Conservation (phyloP, 2,329 filamentous ascomycete species). For the Aspergillus udagawae region DNA sequence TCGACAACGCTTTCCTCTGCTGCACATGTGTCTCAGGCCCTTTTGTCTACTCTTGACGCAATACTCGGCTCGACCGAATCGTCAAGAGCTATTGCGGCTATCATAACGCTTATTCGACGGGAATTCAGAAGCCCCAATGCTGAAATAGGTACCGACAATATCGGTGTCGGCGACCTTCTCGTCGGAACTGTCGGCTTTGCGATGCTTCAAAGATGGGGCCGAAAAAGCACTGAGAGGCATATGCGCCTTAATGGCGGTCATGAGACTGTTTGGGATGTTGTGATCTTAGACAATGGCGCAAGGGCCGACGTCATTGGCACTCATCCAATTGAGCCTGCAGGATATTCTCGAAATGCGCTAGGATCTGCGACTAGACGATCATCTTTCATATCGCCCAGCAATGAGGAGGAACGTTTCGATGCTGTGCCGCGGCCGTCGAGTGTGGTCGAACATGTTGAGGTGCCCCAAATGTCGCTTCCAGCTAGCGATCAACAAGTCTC, state of each 20-base stretch:
- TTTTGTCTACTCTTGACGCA: constrained; percentile 44
- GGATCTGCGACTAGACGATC: constrained; percentile 48
- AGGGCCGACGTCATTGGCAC: constrained; percentile 46
- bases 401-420: constrained; percentile 35
- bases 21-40: constrained; percentile 40
- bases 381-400: constrained; percentile 43
- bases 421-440: constrained; percentile 34
- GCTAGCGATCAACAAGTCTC: constrained; percentile 36
- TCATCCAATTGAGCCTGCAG: constrained; percentile 29
- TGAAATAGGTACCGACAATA: constrained; percentile 29
- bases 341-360: constrained; percentile 42
- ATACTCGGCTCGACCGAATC: constrained; percentile 48
- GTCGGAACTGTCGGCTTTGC: constrained; percentile 44
- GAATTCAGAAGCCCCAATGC: constrained; percentile 40
- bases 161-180: constrained; percentile 42
- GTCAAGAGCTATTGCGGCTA: constrained; percentile 46
- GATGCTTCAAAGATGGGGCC: constrained; percentile 45
- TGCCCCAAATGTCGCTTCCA: constrained; percentile 28
- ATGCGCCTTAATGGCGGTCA: constrained; percentile 40
- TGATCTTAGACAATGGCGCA: constrained; percentile 45
- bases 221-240: constrained; percentile 40
- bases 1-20: constrained; percentile 42
- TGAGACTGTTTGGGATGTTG: constrained; percentile 46
- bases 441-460: constrained; percentile 18
- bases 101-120: constrained; percentile 44